Base-by-base conservation (phyloP, 345 rosid genomes). In the Nasturtium officinale region DNA sequence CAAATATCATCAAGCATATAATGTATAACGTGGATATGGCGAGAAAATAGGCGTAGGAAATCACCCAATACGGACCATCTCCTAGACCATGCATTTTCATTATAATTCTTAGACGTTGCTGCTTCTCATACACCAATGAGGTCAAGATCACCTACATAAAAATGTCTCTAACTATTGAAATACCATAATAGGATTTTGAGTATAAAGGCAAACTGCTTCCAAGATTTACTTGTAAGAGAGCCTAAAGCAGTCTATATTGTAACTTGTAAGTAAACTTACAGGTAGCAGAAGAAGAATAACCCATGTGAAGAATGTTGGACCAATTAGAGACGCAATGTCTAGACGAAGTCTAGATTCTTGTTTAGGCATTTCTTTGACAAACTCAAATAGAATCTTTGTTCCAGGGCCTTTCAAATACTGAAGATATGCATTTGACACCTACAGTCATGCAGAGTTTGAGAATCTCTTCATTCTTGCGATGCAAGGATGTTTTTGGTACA, bases 1-100 rank as follows among this genome's bases (percentile, higher is more conserved):
- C 96, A 65, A 93, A 90, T 51, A 80, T 30, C 81, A 90, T 90
- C 45, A 91, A 86, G 73, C 91, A 84, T 50, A 91, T 52, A 75
- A 89, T 80, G 81, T 89, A 91, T 40, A 86, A 32, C 32, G 69
- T 69, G 17, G 95, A 94, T 72, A 91, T 78, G 80, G 65, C 50
- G 17, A 94, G 85, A 80, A 89, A 89, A 84, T 93, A 93, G 15
- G 81, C 84, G 45, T 93, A 93, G 17, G 97, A 75, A 53, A 93
- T 89, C 81, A 89, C 48, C 92, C 96, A 91, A 72, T 94, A 94
- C 33, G 98, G 96, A 50, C 87, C 97, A 68, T 94, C 97, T 43
- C 96, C 91, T 65, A 94, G 97, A 32, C 97, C 97, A 2, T 94
- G 98, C 98, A 94, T 94, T 83, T 89, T 89, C 98, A 94, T 94